Conservation (phyloP, 495 filamentous ascomycete genomes). For the Xylaria nigripes region DNA sequence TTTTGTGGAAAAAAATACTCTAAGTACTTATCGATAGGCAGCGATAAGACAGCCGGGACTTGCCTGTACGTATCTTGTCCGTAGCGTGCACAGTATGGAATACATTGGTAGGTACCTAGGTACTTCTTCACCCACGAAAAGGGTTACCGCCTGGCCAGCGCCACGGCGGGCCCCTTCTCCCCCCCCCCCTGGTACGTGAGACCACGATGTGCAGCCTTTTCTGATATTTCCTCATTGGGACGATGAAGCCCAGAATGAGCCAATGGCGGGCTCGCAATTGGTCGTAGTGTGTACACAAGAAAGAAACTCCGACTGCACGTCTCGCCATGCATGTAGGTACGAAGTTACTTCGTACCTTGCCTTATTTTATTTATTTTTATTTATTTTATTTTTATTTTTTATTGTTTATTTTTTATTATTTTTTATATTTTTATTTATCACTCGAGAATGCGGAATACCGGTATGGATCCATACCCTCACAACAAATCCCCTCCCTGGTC, state of each 20-base stretch:
- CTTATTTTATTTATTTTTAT: too few relatives aligned
- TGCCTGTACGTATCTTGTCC: too few relatives aligned
- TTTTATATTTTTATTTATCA: too few relatives aligned
- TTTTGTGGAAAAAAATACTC: too few relatives aligned
- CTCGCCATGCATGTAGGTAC: conserved; percentile 10
- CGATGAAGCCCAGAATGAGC: conserved; percentile 1
- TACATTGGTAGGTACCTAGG: background rate
- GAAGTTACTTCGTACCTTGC: conserved; percentile 9
- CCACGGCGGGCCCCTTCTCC: conserved; percentile 4
- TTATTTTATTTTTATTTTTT: too few relatives aligned
- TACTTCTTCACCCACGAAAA: background rate
- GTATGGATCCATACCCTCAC: too few relatives aligned
- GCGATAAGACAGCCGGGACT: too few relatives aligned
- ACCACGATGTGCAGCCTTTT: background rate
- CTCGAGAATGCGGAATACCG: too few relatives aligned
- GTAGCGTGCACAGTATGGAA: background rate
- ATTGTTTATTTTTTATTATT: too few relatives aligned
- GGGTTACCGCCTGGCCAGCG: background rate
- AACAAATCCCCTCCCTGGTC: too few relatives aligned
- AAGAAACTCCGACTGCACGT: conserved; percentile 3
- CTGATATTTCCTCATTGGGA: conserved; percentile 11
- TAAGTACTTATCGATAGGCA: too few relatives aligned
- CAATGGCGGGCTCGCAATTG: background rate
- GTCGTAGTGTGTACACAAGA: conserved; percentile 4
- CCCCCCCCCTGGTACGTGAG: conserved; percentile 8